Evolutionary conservation across 2,329 filamentous ascomycete species (phyloP), one percentile per base, ranked within the genome.

Genomic region (Didymella pinodella): DNA sequence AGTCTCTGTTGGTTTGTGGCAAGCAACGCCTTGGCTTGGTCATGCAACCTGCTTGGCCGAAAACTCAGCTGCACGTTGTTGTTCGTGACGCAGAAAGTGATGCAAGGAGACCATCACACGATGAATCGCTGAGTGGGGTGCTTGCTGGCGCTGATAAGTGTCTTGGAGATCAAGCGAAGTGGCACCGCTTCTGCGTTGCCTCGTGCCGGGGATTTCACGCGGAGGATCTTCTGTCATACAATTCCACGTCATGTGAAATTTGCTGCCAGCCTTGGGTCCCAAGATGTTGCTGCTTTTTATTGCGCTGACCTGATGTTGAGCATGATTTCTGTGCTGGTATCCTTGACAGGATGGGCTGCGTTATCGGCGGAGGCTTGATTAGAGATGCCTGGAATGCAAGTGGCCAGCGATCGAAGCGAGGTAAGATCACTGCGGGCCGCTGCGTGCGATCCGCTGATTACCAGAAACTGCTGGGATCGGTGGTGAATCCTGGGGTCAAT

Each of bases 361-460:
- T 48, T 52, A 36, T 48, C 31, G 48, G 32, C 20, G 40, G 26
- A 47, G 26, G 20, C 41, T 47, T 59, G 50, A 28, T 41, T 26
- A 45, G 31, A 49, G 20, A 43, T 43, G 40, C 20, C 56, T 26
- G 46, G 44, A 48, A 44, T 25, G 38, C 38, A 41, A 25, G 38
- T 53, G n/a, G 50, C 32, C 46, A 28, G 38, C 40, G 26, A 26
- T 52, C 48, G 31, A 54, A 53, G 49, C 38, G 56, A 54, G 31
- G 45, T 54, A 25, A 44, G 46, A 51, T 54, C 34, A 54, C 34
- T 29, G 50, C 56, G 47, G 56, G 46, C 55, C 56, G 56, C 40
- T 54, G 56, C 49, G 28, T 41, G 48, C 45, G 22, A 31, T 38
- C 29, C 29, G 22, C 18, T 48, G 41, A 22, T 36, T 47, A 31